Evolutionary conservation across 495 filamentous ascomycete species (phyloP), one percentile per base, ranked within the genome.

Genomic region (Amniculicola lignicola): DNA sequence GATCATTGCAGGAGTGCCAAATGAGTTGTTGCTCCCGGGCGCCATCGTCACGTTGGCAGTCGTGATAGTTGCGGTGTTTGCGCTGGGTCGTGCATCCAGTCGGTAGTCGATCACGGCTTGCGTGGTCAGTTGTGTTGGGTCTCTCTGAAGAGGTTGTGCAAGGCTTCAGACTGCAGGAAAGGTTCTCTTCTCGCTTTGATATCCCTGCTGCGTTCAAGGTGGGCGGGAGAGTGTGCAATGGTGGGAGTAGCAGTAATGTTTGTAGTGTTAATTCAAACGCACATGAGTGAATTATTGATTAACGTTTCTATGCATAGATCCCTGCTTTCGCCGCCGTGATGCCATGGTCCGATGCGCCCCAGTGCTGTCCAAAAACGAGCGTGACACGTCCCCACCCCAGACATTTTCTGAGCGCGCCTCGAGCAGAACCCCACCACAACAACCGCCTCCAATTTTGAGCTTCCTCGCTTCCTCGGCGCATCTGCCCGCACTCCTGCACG

Each of bases 21-120:
- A 99, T 65, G 93, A 99, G 57, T 73, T 96, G 38, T 75, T 99
- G 21, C 78, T 99, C 21, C 94, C 93, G 0, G 93, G 93, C 51
- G 93, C 94, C 16, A 89, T 97, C 68, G 90, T 89, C n/a, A 89
- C 89, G 10, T 71, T 99, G 61, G 94, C 93, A 6, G 90, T 93
- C 16, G 90, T 95, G 18, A 95, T 99, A 74, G 79, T 89, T 15
- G 90, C 85, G 43, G 92, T 96, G 18, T 98, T 98, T 75, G 80
- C 88, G n/a, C 78, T 97, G 61, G 85, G 89, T 51, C 83, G 93
- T 48, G 74, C 83, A 36, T 86, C 81, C 18, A 83, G 79, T 54
- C 78, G 84, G 66, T 90, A 62, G 59, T 48, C 1, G 14, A n/a
- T n/a, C 29, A 9, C 18, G 12, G 28, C 7, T 6, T 0, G 31